Evolutionary conservation across 2,329 filamentous ascomycete species (phyloP).

Genomic region (Knoxdaviesia capensis): DNA sequence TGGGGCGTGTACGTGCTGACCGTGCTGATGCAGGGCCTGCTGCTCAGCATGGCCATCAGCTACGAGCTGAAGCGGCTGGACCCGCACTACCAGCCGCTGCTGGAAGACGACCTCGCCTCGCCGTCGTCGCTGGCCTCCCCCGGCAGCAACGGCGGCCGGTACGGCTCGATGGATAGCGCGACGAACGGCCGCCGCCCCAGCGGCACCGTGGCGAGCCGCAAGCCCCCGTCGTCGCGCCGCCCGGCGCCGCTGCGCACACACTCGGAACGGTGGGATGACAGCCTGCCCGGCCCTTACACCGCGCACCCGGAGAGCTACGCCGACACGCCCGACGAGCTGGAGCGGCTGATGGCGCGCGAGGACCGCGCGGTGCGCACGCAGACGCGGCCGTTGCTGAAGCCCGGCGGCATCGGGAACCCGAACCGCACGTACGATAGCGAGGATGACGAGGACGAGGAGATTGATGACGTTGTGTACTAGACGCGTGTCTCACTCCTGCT

Average conservation of each 20-base stretch:
- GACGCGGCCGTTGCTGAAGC: conserved; percentile 27
- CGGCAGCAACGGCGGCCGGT: conserved; percentile 9
- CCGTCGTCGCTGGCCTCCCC: conserved; percentile 13
- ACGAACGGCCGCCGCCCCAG: conserved; percentile 8
- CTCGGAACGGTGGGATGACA: conserved; percentile 29
- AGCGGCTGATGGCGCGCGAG: conserved; percentile 27
- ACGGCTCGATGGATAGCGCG: conserved; percentile 11
- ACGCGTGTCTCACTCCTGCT: too few relatives aligned
- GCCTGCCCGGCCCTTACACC: conserved; percentile 27
- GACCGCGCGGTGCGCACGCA: conserved; percentile 28
- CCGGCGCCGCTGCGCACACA: conserved; percentile 21
- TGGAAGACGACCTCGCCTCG: background rate
- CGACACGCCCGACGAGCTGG: conserved; percentile 28
- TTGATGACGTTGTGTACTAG: too few relatives aligned
- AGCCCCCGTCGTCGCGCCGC: conserved; percentile 12
- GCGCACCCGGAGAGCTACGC: conserved; percentile 31
- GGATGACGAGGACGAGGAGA: too few relatives aligned
- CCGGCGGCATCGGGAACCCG: conserved; percentile 27
- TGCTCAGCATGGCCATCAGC: conserved; percentile 62
- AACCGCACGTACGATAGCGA: conserved; percentile 6
- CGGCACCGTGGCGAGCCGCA: conserved; percentile 9
- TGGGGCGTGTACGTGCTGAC: conserved; percentile 87
- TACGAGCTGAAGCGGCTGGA: conserved; percentile 34
- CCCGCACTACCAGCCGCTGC: background rate
- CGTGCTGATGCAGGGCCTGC: conserved; percentile 60